Evolutionary conservation across 768 basidiomycete species (phyloP), one percentile per base, ranked within the genome.

Genomic region (Auriscalpium microsporum): DNA sequence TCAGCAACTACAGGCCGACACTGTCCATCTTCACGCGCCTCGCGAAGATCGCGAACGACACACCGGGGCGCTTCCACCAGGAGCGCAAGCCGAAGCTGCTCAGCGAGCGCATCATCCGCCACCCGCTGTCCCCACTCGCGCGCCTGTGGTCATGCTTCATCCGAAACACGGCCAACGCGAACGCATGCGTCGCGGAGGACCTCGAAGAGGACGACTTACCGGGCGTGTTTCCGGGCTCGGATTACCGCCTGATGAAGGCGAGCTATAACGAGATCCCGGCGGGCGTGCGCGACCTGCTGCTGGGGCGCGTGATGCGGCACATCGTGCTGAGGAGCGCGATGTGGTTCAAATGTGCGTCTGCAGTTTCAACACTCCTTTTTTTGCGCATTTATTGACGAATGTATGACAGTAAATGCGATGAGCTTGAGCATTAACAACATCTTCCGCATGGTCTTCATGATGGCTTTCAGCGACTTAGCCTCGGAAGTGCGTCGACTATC

Each of bases 71-170:
- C 21, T 52, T 60, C 49, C 44, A 34, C 13, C 47, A 44, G 13
- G 42, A 36, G 5, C 37, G 4, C 40, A 57, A 48, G 14, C 58
- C 58, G 13, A 53, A 33, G 21, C 44, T 50, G 16, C 58, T 58
- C 44, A 54, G 49, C 10, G 49, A 57, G 19, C 58, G 58, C 17
- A 53, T 58, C 34, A 55, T 58, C 37, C 58, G 58, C 19, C 58
- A 60, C 46, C 58, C 58, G 37, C 53, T 60, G 28, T 58, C 56
- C 8, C 58, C 58, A 14, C 58, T 60, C 50, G 56, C 58, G 6
- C 57, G 58, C 16, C 57, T 60, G 19, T 60, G 58, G 58, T 49
- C 58, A 19, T 34, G 50, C 2, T 19, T 51, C 11, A 54, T 58
- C 19, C 52, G 53, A 19, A 60, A 58, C 46, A 48, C 56, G 5